These are phyloP conservation scores for Glycine tomentella DNA, from an alignment of 306 rosid genomes.

Conservation along the genomic window DNA sequence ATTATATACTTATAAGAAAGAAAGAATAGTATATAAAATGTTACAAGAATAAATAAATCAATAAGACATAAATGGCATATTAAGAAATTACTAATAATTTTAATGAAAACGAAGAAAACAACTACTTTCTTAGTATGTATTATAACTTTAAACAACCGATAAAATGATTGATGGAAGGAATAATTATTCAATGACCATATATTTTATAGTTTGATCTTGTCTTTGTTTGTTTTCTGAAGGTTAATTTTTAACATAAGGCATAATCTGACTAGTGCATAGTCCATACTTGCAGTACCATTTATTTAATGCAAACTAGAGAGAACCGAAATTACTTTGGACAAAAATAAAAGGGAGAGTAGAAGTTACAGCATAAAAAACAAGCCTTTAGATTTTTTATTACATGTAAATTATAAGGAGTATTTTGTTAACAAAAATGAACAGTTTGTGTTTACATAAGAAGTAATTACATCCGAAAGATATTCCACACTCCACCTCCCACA, in stretches of 20 bases:
- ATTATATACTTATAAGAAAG: too few relatives aligned
- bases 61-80: too few relatives aligned
- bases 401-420: constrained; percentile 4
- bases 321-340: neutral
- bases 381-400: neutral
- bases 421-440: constrained; percentile 16
- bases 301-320: neutral
- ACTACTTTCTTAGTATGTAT: neutral
- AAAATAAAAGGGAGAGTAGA: neutral
- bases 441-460: constrained; percentile 22
- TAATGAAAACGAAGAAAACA: neutral
- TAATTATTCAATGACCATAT: neutral
- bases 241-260: neutral
- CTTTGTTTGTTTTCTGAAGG: neutral
- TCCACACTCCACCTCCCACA: neutral
- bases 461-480: constrained; percentile 21
- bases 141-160: neutral
- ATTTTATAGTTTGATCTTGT: neutral
- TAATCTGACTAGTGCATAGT: neutral
- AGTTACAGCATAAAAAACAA: constrained; percentile 29
- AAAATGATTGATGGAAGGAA: neutral
- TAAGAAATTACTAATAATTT: neutral
- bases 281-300: too few relatives aligned
- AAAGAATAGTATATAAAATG: too few relatives aligned
- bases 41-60: too few relatives aligned